Evolutionary conservation across 345 rosid species (phyloP).

Genomic region (Mercurialis annua): DNA sequence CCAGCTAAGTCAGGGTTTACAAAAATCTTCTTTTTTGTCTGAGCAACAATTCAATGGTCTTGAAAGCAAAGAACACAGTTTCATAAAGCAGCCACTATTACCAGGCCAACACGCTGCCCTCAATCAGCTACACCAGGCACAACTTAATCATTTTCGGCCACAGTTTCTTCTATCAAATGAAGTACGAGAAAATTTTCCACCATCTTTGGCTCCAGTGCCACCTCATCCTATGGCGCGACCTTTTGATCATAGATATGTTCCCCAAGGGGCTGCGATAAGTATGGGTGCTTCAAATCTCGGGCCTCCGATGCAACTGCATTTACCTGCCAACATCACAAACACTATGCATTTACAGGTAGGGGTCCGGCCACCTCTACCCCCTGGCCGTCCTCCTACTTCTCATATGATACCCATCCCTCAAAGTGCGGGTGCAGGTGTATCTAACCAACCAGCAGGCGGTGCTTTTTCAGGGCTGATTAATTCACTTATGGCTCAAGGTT

Average conservation of each 20-base stretch:
- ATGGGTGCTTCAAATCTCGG: slow-evolving; percentile 33
- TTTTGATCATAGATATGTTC: slow-evolving; percentile 42
- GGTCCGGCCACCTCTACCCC: slow-evolving; percentile 56
- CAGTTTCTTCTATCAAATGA: slow-evolving; percentile 41
- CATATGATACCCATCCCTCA: slow-evolving; percentile 45
- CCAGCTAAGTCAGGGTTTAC: slow-evolving; percentile 42
- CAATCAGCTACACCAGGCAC: slow-evolving; percentile 52
- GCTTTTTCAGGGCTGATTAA: slow-evolving; percentile 76
- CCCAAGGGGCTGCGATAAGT: slow-evolving; percentile 41
- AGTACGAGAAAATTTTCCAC: slow-evolving; percentile 34
- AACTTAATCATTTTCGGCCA: slow-evolving; percentile 39
- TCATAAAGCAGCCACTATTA: slow-evolving; percentile 30
- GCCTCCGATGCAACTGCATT: slow-evolving; percentile 35
- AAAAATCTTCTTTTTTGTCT: slow-evolving; percentile 41
- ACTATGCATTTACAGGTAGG: slow-evolving; percentile 38
- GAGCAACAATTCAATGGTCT: slow-evolving; percentile 47
- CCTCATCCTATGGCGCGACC: slow-evolving; percentile 40
- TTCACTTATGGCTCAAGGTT: slow-evolving; percentile 89
- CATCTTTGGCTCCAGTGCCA: slow-evolving; percentile 43
- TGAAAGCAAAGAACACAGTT: slow-evolving; percentile 39
- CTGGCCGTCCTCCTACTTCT: slow-evolving; percentile 44
- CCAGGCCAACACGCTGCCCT: slow-evolving; percentile 41
- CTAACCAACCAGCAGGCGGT: slow-evolving; percentile 51
- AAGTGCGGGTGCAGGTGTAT: slow-evolving; percentile 36
- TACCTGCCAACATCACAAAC: slow-evolving; percentile 40